A percentile compares a stretch with the other conserved stretches of the same genome.
phyloP scores from a whole-genome alignment of 2,329 filamentous ascomycete species.

The Hypoxylon rubiginosum region DNA sequence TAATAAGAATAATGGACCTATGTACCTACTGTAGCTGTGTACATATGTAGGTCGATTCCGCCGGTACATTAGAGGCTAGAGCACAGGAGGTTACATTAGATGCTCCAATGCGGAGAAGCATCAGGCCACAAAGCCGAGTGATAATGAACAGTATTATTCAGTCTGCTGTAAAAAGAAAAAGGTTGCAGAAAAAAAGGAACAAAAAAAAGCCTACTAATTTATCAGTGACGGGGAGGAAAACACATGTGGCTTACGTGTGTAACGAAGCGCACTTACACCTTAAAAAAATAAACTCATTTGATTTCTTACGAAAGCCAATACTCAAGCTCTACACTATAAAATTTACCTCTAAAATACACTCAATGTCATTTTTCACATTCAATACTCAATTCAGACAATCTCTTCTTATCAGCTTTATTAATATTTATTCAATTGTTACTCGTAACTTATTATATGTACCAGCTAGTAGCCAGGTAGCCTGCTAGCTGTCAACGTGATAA shows the following conservation, averaged over 20 bases:
- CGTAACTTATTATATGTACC: neutral
- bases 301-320: no score
- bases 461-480: neutral
- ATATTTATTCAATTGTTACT: neutral
- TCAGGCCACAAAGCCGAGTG: conserved; percentile 38
- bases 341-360: no score
- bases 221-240: no score
- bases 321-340: no score
- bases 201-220: neutral
- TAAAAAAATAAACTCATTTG: no score
- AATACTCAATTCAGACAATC: neutral
- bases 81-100: conserved; percentile 7
- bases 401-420: neutral
- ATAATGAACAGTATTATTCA: conserved; percentile 33
- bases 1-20: no score
- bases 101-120: conserved; percentile 35
- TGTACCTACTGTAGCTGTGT: neutral
- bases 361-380: neutral
- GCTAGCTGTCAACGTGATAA: neutral
- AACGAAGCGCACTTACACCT: conserved; percentile 1
- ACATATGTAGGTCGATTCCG: neutral
- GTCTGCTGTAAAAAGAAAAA: conserved; percentile 10
- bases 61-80: conserved; percentile 9
- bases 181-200: neutral
- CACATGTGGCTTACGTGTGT: conserved; percentile 29